Evolutionary conservation across 768 basidiomycete genomes (phyloP).

Genomic region (Tephrocybe sp.): DNA sequence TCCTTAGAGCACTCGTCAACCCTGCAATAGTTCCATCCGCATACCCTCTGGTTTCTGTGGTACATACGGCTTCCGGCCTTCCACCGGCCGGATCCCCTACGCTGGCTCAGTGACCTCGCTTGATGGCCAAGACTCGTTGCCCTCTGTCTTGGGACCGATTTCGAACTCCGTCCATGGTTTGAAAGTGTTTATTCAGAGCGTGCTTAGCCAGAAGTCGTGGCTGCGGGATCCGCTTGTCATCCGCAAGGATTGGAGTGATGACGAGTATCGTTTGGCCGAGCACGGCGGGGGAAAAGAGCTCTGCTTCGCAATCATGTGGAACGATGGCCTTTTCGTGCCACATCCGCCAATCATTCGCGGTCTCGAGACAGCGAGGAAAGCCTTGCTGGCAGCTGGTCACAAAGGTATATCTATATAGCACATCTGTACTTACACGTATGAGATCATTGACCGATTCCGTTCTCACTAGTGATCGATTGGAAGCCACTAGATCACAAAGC

Average conservation of each 20-base stretch:
- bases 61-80: conserved; percentile 70
- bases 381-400: conserved; percentile 63
- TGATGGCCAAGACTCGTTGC: conserved; percentile 71
- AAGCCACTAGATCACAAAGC: conserved; percentile 51
- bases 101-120: conserved; percentile 61
- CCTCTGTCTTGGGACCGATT: conserved; percentile 77
- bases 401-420: conserved; percentile 48
- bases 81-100: conserved; percentile 71
- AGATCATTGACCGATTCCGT: neutral
- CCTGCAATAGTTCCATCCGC: conserved; percentile 69
- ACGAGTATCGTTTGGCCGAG: conserved; percentile 57
- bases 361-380: conserved; percentile 53
- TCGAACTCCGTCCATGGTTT: conserved; percentile 58
- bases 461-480: conserved; percentile 66
- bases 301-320: conserved; percentile 66
- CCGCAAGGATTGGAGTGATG: conserved; percentile 61
- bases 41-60: conserved; percentile 71
- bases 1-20: neutral
- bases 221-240: conserved; percentile 57
- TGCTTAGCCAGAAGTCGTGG: conserved; percentile 67
- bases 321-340: conserved; percentile 60
- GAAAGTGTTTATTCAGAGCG: conserved; percentile 63
- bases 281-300: conserved; percentile 52
- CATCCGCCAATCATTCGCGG: conserved; percentile 67
- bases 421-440: neutral